phyloP scores from a whole-genome alignment of 2,329 filamentous ascomycete species.

The Aureobasidium namibiae region DNA sequence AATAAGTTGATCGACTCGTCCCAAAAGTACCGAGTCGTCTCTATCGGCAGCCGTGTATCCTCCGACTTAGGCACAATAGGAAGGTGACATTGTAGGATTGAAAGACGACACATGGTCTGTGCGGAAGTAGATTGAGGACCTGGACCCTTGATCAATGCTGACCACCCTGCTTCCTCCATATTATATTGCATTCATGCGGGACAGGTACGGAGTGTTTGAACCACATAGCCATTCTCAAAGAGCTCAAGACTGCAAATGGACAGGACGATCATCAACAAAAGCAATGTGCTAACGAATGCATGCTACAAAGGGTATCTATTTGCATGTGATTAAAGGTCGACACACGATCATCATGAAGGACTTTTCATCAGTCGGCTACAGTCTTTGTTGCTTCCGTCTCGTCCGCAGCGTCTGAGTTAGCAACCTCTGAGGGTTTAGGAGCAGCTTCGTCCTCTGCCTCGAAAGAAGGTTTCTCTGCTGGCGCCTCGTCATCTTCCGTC shows the following conservation, averaged over 20 bases:
- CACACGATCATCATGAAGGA: background rate
- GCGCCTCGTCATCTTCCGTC: background rate
- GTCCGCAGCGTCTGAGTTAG: slow-evolving; percentile 14
- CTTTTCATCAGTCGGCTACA: slow-evolving; percentile 13
- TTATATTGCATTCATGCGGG: background rate
- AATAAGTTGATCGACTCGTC: background rate
- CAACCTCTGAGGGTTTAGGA: slow-evolving; percentile 16
- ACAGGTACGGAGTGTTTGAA: background rate
- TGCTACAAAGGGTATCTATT: slow-evolving; percentile 7
- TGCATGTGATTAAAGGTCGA: background rate
- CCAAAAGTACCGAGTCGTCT: background rate
- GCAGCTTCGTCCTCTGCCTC: slow-evolving; percentile 13
- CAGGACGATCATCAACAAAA: background rate
- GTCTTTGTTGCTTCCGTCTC: slow-evolving; percentile 14
- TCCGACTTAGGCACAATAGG: background rate
- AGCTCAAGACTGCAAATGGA: too few relatives aligned
- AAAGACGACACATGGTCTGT: background rate
- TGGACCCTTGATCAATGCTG: background rate
- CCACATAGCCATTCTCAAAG: background rate
- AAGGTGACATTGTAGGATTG: slow-evolving; percentile 3
- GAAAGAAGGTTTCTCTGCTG: background rate
- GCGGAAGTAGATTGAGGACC: background rate
- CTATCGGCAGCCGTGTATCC: background rate
- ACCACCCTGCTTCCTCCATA: background rate
- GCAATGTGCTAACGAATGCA: background rate